Evolutionary conservation across 495 filamentous ascomycete genomes (phyloP).

Genomic region (Hyphodiscus hymeniophilus): DNA sequence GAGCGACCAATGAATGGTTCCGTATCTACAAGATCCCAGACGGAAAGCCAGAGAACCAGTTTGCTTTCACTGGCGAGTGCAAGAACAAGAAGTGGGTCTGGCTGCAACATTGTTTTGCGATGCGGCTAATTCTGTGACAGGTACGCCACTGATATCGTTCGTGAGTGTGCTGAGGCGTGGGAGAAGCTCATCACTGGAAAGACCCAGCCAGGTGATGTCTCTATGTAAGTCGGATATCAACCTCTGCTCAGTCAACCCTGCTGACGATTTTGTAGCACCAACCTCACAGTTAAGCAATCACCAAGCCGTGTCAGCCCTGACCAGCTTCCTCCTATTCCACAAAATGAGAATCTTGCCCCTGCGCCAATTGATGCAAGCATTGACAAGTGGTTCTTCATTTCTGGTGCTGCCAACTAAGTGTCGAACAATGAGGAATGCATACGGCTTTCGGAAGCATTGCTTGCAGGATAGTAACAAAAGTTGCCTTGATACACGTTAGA

Average conservation of each 20-base stretch:
- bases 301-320: conserved; percentile 52
- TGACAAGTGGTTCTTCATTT: conserved; percentile 99
- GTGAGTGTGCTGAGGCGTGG: conserved; percentile 95
- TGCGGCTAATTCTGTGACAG: conserved; percentile 26
- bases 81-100: conserved; percentile 89
- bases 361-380: conserved; percentile 92
- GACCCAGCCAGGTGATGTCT: conserved; percentile 64
- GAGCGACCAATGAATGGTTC: conserved; percentile 99
- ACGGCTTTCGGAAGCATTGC: conserved; percentile 4
- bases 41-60: conserved; percentile 99
- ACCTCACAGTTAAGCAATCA: conserved; percentile 65
- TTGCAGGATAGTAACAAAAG: conserved; percentile 11
- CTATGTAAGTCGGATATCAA: conserved; percentile 56
- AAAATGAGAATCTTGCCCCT: conserved; percentile 66
- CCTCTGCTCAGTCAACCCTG: neutral
- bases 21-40: conserved; percentile 99
- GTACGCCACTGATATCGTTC: conserved; percentile 89
- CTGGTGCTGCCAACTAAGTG: conserved; percentile 79
- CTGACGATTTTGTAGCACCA: conserved; percentile 54
- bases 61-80: conserved; percentile 99
- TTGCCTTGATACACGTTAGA: conserved; percentile 5
- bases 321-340: conserved; percentile 63
- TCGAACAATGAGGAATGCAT: neutral
- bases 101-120: conserved; percentile 19
- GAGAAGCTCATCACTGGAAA: conserved; percentile 89